A percentile compares a stretch with the other conserved stretches of the same genome.
Conservation (phyloP, 225 moss, liverwort and hornwort species). For the Marchantia polymorpha region DNA sequence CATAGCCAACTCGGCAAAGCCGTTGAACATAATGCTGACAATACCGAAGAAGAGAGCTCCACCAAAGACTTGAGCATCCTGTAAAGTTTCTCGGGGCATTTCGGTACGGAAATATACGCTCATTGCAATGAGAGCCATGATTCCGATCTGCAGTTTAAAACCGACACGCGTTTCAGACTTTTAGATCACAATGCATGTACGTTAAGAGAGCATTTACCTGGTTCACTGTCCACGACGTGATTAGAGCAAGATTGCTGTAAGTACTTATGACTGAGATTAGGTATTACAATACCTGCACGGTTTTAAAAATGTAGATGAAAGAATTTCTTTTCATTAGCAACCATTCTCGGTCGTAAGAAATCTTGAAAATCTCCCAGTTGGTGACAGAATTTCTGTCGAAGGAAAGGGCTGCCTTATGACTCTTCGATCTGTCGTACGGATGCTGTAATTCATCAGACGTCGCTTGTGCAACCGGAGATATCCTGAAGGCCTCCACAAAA, state of each 20-base stretch:
- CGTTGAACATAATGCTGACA: conserved; percentile 63
- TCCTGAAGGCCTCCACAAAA: conserved; percentile 49
- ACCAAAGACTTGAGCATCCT: conserved; percentile 39
- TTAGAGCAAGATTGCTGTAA: not conserved
- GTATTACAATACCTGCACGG: conserved; percentile 23
- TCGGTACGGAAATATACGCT: conserved; percentile 47
- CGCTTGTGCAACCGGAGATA: conserved; percentile 39
- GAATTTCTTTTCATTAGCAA: conserved; percentile 74
- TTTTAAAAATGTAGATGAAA: conserved; percentile 62
- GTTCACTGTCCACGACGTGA: too few relatives aligned
- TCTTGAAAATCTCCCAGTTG: conserved; percentile 50
- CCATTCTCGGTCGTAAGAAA: conserved; percentile 52
- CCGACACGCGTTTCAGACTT: not conserved
- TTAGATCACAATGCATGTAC: not conserved
- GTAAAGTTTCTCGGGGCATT: conserved; percentile 45
- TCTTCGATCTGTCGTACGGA: conserved; percentile 47
- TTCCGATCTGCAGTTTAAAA: conserved; percentile 35
- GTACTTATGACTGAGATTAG: not conserved
- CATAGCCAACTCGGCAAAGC: conserved; percentile 65
- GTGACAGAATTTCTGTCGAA: conserved; percentile 47
- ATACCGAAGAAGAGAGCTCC: conserved; percentile 70
- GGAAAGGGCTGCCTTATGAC: conserved; percentile 63
- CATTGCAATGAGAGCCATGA: conserved; percentile 58
- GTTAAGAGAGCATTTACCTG: too few relatives aligned
- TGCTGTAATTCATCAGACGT: conserved; percentile 46